Evolutionary conservation across 257 asterid genomes (phyloP).

Genomic region (Solanum ossicruentum): DNA sequence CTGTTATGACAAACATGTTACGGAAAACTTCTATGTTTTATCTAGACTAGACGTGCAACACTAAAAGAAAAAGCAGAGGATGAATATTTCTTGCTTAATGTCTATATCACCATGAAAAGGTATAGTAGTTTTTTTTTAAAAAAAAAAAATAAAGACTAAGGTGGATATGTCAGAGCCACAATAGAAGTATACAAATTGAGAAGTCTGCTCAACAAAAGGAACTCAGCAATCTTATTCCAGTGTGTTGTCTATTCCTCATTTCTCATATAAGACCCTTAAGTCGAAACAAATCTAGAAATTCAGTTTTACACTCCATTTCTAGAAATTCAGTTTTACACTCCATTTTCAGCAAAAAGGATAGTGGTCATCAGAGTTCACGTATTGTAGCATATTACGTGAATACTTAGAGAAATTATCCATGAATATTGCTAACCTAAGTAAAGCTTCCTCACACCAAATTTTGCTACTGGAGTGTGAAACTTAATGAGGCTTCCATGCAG

Average conservation of each 20-base stretch:
- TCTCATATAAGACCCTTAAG: not conserved
- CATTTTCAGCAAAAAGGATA: not conserved
- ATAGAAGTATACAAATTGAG: not conserved
- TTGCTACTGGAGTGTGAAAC: not conserved
- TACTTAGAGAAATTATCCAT: not conserved
- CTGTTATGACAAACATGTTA: not conserved
- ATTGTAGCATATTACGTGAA: not conserved
- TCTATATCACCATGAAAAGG: not conserved
- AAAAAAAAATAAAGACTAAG: not conserved
- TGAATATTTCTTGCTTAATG: not conserved
- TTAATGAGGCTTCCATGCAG: not conserved
- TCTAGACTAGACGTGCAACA: not conserved
- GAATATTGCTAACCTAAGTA: not conserved
- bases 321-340: not conserved
- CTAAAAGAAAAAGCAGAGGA: not conserved
- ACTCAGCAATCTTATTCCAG: not conserved
- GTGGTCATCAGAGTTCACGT: not conserved
- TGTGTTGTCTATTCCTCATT: not conserved
- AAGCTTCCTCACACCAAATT: not conserved
- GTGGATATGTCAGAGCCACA: not conserved
- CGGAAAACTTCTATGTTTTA: not conserved
- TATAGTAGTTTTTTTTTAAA: not conserved
- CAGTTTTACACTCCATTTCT: not conserved
- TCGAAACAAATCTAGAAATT: not conserved
- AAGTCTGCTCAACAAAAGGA: not conserved